Evolutionary conservation across 73 alveolate genomes (phyloP).

Genomic region (Symbiodinium natans): DNA sequence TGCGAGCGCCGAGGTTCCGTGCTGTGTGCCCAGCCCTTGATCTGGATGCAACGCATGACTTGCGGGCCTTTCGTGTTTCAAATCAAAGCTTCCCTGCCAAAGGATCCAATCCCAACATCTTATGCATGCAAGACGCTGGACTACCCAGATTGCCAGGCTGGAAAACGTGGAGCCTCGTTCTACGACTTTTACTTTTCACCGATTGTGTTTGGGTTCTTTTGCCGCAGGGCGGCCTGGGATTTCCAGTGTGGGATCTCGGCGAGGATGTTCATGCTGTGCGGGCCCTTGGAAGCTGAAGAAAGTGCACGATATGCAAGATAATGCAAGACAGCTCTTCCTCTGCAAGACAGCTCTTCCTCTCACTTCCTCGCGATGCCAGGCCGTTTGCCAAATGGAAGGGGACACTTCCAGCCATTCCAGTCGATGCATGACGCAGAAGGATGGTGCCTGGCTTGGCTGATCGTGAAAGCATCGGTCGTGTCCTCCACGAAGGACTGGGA

Average conservation of each 20-base stretch:
- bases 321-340: too few relatives aligned
- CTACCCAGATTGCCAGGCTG: slow-evolving; percentile 59
- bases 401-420: neutral
- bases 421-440: neutral
- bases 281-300: neutral
- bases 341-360: too few relatives aligned
- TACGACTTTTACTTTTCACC: too few relatives aligned
- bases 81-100: neutral
- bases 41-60: too few relatives aligned
- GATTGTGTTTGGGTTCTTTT: too few relatives aligned
- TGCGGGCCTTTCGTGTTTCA: neutral
- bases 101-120: neutral
- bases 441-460: neutral
- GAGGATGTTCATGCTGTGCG: neutral
- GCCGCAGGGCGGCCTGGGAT: slow-evolving; percentile 12
- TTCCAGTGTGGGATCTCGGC: neutral
- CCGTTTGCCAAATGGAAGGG: neutral
- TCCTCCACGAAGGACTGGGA: neutral
- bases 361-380: neutral
- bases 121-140: slow-evolving; percentile 29
- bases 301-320: too few relatives aligned
- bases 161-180: too few relatives aligned
- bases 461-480: neutral
- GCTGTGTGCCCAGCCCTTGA: too few relatives aligned
- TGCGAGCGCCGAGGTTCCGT: too few relatives aligned